These are phyloP conservation scores for Fistulinella staudtii DNA, from an alignment of 1,284 basidiomycete genomes.

Conservation along the genomic window DNA sequence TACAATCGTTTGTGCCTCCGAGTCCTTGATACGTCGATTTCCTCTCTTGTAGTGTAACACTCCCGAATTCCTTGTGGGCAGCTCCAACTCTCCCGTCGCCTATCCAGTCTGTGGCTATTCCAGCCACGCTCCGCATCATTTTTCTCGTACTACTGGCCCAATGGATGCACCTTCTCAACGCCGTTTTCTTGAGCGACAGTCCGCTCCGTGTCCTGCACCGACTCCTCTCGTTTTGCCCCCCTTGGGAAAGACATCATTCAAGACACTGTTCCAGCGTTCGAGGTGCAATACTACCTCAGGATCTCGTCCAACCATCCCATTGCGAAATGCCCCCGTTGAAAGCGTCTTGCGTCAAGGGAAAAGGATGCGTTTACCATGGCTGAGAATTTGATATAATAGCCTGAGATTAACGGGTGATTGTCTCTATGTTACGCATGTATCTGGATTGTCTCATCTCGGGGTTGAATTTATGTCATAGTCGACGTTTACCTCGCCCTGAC, in stretches of 20 bases:
- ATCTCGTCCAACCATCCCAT: conserved; percentile 17
- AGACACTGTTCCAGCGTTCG: conserved; percentile 28
- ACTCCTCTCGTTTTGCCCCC: conserved; percentile 15
- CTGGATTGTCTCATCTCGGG: conserved; percentile 11
- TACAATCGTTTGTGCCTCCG: neutral
- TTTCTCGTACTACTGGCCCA: conserved; percentile 1
- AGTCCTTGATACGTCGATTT: neutral
- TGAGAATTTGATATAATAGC: conserved; percentile 27
- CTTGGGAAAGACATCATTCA: conserved; percentile 23
- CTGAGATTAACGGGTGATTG: conserved; percentile 3
- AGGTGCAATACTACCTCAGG: conserved; percentile 20
- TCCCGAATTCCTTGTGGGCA: conserved; percentile 31
- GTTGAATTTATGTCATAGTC: conserved; percentile 11
- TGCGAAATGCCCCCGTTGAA: conserved; percentile 21
- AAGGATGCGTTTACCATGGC: conserved; percentile 31
- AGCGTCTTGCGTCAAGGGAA: conserved; percentile 26
- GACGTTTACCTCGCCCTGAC: neutral
- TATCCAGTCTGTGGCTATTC: conserved; percentile 31
- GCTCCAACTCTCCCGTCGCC: conserved; percentile 30
- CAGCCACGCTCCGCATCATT: conserved; percentile 20
- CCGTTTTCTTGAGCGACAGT: conserved; percentile 15
- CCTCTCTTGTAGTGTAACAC: conserved; percentile 16
- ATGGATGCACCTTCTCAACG: conserved; percentile 8
- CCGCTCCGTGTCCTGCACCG: conserved; percentile 15
- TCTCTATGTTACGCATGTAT: conserved; percentile 28